Base-by-base conservation (phyloP, 108 stramenopile genomes). In the Hondaea fermentalgiana region DNA sequence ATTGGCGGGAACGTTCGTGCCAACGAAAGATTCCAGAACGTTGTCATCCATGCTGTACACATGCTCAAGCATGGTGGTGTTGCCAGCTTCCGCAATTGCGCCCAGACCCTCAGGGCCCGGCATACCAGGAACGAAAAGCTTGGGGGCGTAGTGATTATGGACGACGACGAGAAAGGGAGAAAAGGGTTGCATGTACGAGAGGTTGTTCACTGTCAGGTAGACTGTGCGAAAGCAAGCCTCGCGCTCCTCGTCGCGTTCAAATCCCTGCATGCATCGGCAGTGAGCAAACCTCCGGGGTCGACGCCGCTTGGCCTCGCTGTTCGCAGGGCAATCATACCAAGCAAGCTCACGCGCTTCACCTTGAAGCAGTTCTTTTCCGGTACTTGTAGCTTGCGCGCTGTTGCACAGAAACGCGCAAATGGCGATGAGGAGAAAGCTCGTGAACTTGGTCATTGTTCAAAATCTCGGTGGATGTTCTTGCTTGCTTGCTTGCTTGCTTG, bases 101-200 rank as follows among this genome's bases (percentile, higher is more conserved):
- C 12, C 19, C 10, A 83, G 76, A 0, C 51, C 76, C 49, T 28
- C 23, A 0, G 49, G 17, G 21, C 88, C 90, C 10, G 88, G 88
- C 53, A 44, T 21, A 6, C 88, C 88, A 44, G 35, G 19, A 14
- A 72, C 51, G 4, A 72, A 91, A 19, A 91, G 88, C 16, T 71
- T 71, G 12, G 42, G 16, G 53, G 88, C 60, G 25, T 91, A 23
- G 8, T 72, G 10, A 59, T 64, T 88, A 4, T 91, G 90, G 49
- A 44, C 64, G 25, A 91, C 43, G 21, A 91, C 90, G 55, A 88
- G 87, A 55, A 91, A 91, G 23, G 17, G 0, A 16, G 88, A 88
- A n/a, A 89, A 42, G n/a, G 88, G 90, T 53, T 91, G 90, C 35
- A 89, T 90, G 88, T 87, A 53, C 6, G 59, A 58, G 51, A 83